These are phyloP conservation scores for Starmerella tilneyi DNA, from an alignment of 805 yeast species.

Conservation along the genomic window DNA sequence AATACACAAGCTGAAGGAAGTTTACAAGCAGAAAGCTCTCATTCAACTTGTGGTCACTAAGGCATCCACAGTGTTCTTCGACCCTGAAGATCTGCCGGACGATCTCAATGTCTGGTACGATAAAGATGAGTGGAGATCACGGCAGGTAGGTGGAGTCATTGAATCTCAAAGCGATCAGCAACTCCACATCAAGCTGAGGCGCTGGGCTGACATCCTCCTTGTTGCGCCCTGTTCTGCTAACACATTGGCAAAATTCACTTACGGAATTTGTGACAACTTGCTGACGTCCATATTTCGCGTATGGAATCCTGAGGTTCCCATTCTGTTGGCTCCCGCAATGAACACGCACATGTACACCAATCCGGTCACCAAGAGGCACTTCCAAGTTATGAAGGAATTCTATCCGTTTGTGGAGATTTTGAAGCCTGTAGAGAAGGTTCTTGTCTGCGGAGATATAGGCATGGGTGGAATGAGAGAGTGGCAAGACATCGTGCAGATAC, in stretches of 20 bases:
- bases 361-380: conserved; percentile 74
- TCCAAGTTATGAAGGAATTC: conserved; percentile 60
- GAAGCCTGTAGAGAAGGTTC: conserved; percentile 90
- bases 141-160: conserved; percentile 36
- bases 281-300: conserved; percentile 83
- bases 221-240: conserved; percentile 94
- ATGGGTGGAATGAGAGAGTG: conserved; percentile 99
- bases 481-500: conserved; percentile 82
- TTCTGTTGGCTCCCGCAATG: conserved; percentile 91
- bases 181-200: conserved; percentile 78
- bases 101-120: conserved; percentile 88
- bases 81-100: conserved; percentile 29
- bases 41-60: conserved; percentile 74
- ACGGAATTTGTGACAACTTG: conserved; percentile 86
- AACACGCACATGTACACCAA: conserved; percentile 86
- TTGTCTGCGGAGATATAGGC: conserved; percentile 92
- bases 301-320: conserved; percentile 91
- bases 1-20: conserved; percentile 72
- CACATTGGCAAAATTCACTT: conserved; percentile 74
- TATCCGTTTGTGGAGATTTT: conserved; percentile 90
- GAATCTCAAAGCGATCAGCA: conserved; percentile 64
- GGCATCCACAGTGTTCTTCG: conserved; percentile 31
- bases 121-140: conserved; percentile 83
- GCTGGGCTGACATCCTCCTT: conserved; percentile 45
- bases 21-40: conserved; percentile 60